These are phyloP conservation scores for Pythium utonaiense DNA, from an alignment of 352 stramenopile genomes.

Conservation along the genomic window DNA sequence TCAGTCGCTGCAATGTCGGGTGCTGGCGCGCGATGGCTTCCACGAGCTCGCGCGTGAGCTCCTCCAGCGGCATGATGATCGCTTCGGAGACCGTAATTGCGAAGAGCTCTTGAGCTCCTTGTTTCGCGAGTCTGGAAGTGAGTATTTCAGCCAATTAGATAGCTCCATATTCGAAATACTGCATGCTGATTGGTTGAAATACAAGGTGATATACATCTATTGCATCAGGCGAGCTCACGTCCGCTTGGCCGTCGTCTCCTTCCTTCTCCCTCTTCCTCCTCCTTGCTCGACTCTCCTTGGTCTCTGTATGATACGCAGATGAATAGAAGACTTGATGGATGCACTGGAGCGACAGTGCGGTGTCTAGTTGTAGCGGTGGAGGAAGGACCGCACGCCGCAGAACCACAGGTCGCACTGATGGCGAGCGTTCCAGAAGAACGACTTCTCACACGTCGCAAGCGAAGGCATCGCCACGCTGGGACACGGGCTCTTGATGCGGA, in stretches of 20 bases:
- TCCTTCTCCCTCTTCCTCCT: neutral
- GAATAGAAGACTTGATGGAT: too few species aligned
- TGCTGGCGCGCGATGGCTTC: constrained; percentile 56
- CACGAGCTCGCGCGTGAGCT: constrained; percentile 61
- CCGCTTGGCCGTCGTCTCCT: too few species aligned
- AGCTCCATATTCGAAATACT: neutral
- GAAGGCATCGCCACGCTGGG: constrained; percentile 51
- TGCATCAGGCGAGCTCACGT: too few species aligned
- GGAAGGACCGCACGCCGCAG: constrained; percentile 52
- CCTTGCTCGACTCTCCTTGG: too few species aligned
- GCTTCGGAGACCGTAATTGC: neutral
- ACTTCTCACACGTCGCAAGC: constrained; percentile 37
- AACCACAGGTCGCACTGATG: constrained; percentile 80
- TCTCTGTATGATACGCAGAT: too few species aligned
- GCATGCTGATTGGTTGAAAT: neutral
- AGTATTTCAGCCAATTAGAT: neutral
- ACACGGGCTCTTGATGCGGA: constrained; percentile 44
- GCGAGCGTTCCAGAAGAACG: constrained; percentile 45
- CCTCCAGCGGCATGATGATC: constrained; percentile 37
- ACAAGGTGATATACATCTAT: neutral
- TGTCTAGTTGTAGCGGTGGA: neutral
- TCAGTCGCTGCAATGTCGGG: constrained; percentile 59
- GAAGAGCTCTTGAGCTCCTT: neutral
- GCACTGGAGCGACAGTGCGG: too few species aligned
- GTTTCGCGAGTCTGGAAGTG: neutral